Evolutionary conservation across 371 early-diverging fungal genomes (phyloP), one percentile per base, ranked within the genome.

Genomic region (Nematocida sp.): DNA sequence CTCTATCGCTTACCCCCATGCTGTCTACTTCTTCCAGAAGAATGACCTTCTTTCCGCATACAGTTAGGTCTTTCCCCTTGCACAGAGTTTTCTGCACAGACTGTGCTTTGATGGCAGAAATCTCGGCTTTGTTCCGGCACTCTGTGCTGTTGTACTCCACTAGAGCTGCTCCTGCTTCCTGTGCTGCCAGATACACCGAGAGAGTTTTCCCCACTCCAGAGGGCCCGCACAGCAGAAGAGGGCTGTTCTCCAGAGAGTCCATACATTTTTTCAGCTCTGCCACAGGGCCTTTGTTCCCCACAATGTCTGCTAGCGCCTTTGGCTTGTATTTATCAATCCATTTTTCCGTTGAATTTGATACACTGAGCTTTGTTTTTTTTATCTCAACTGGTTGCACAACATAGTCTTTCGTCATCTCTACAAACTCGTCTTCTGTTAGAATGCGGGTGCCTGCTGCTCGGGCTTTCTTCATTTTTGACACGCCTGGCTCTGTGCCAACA

Each of bases 1-100:
- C 99, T 41, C 96, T 88, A 83, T 99, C 99, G 40, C 88, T 89
- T 2, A 93, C 89, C 17, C 32, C 50, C 98, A 99, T 98, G 34
- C 97, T 98, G 83, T 99, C 99, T 0, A 96, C 93, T 82, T 99
- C 99, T 85, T 99, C 99, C 98, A 99, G 96, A 53, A 99, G 88
- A 11, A 98, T 80, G 0, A 92, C 80, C 37, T 77, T 77, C n/a
- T 81, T 80, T 0, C 43, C 55, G 23, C 52, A 48, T 1, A 63
- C 15, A 48, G 7, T 23, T 11, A 48, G 13, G 1, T 38, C 37
- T 2, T 40, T 19, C 23, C 58, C 40, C 4, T 65, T 15, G 15
- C 49, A 31, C 17, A 64, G 36, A 17, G 77, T 80, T 19, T 64
- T 74, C 32, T 63, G 55, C 25, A 64, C 38, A 0, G 64, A 63